Evolutionary conservation across 2,329 filamentous ascomycete genomes (phyloP), one percentile per base, ranked within the genome.

Genomic region (Blumeria hordei): DNA sequence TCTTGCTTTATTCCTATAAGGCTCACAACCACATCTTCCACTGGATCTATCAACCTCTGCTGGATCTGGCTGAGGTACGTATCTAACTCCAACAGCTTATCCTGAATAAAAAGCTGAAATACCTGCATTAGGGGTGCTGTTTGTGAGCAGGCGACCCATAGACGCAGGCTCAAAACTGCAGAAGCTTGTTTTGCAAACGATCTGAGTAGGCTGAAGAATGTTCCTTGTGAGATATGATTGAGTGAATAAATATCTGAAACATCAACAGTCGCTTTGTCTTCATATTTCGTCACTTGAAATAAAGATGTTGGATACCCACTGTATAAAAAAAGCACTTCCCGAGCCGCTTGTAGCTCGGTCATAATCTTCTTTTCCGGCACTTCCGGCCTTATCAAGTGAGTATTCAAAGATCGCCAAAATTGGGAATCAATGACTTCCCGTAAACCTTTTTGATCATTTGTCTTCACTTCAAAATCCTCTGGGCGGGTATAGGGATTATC

Each of bases 251-350:
- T 39, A 47, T 60, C 62, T 2, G 61, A 62, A 28, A 58, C 59
- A 49, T 59, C 58, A 51, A 62, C 68, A 55, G 21, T 58, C 60
- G 60, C 70, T 69, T 55, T 64, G 28, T 66, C 61, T 53, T 70
- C 67, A 44, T 70, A 55, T 4, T 59, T 59, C 4, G 21, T 28
- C 6, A 64, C 59, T 37, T 62, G 64, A 62, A 88, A 94, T 0
- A 94, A 64, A 1, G 79, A 81, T 2, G 84, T 90, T 6, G 80
- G 75, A 3, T 92, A 69, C 0, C 88, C 88, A 55, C 79, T 77
- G 0, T 96, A 74, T 85, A 95, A 93, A 62, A 86, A 90, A 0
- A 95, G 70, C 0, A 79, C 76, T 63, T 96, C 88, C 51, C 87
- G 78, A 32, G 88, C 69, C 10, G 81, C 71, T 59, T 88, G 80